These are phyloP conservation scores for Penicillium silybi DNA, from an alignment of 495 filamentous ascomycete species.

Conservation along the genomic window DNA sequence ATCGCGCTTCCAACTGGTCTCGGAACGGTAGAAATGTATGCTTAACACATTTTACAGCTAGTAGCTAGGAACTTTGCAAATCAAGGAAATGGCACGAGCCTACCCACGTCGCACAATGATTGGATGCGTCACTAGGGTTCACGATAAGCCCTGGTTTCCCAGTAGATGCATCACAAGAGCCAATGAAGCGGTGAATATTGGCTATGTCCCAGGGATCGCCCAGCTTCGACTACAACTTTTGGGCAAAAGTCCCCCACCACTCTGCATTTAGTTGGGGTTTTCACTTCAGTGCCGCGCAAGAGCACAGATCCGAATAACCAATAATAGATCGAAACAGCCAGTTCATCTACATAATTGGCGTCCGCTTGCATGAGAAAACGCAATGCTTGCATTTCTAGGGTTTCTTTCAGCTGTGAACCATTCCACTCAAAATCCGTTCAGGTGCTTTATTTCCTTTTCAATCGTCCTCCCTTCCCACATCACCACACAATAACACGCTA, in stretches of 20 bases:
- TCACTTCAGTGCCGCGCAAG: not conserved
- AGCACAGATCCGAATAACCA: not conserved
- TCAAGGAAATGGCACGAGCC: not conserved
- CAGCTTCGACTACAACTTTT: not conserved
- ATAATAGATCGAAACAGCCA: not conserved
- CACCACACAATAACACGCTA: not conserved
- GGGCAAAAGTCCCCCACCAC: not conserved
- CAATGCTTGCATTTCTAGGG: not conserved
- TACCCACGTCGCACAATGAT: not conserved
- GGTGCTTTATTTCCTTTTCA: not conserved
- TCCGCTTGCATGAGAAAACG: not conserved
- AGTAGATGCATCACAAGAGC: not conserved
- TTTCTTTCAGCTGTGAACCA: not conserved
- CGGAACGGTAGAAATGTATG: not conserved
- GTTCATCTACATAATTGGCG: not conserved
- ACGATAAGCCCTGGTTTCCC: not conserved
- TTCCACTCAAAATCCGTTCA: not conserved
- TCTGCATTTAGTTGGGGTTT: not conserved
- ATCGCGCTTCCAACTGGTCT: not conserved
- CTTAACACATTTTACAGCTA: not conserved
- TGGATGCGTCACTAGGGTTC: not conserved
- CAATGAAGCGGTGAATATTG: not conserved
- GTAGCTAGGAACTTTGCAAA: not conserved
- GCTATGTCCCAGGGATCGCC: not conserved
- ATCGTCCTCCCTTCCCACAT: not conserved